Conservation (phyloP, 352 stramenopile genomes). For the Globisporangium spiculum region DNA sequence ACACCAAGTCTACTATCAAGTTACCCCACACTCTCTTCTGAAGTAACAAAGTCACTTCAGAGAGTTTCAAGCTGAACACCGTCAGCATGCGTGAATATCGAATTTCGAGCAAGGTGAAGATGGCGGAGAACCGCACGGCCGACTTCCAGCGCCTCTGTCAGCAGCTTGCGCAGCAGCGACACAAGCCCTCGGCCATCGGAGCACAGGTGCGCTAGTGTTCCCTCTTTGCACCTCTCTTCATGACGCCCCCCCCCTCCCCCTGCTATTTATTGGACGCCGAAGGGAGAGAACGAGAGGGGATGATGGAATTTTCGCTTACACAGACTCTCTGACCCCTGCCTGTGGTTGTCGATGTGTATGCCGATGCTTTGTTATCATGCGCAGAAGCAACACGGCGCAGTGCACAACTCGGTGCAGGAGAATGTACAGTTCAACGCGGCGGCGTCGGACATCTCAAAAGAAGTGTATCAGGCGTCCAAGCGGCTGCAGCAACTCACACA, state of each 20-base stretch:
- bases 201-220: conserved; percentile 19
- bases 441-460: conserved; percentile 78
- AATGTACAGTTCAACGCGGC: conserved; percentile 80
- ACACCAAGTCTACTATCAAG: no score
- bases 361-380: background rate
- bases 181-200: conserved; percentile 15
- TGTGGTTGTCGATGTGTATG: conserved; percentile 8
- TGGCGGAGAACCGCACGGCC: conserved; percentile 66
- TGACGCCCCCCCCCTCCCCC: background rate
- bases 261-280: background rate
- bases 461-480: conserved; percentile 79
- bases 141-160: conserved; percentile 71
- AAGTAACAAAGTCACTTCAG: background rate
- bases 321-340: background rate
- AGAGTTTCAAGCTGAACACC: background rate
- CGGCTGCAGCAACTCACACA: conserved; percentile 78
- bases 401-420: conserved; percentile 52
- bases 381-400: conserved; percentile 30
- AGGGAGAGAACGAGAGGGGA: background rate
- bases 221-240: background rate
- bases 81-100: background rate
- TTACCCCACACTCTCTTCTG: background rate
- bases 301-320: background rate
- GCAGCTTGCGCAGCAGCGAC: conserved; percentile 37
- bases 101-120: conserved; percentile 17